Conservation (phyloP, 2,329 filamentous ascomycete species). For the Alternaria arborescens region DNA sequence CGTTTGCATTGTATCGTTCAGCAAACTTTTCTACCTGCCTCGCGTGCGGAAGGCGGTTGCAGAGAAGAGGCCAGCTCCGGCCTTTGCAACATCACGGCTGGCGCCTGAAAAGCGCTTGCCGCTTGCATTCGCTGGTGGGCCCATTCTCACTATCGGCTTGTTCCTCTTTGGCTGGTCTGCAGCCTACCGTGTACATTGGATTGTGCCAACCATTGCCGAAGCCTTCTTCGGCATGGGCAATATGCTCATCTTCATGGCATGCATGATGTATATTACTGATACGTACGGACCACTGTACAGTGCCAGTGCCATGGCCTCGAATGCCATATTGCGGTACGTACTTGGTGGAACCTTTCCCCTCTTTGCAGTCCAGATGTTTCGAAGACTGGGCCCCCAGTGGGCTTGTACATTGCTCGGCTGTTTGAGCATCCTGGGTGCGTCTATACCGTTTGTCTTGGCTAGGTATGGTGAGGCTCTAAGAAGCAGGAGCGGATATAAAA, state of each 20-base stretch:
- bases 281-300: constrained; percentile 63
- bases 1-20: constrained; percentile 6
- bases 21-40: constrained; percentile 10
- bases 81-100: constrained; percentile 20
- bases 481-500: constrained; percentile 21
- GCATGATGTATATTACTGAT: constrained; percentile 20
- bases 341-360: constrained; percentile 67
- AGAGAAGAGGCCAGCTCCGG: constrained; percentile 4
- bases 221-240: constrained; percentile 13
- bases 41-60: constrained; percentile 4
- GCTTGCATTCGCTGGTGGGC: constrained; percentile 46
- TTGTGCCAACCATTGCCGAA: constrained; percentile 47
- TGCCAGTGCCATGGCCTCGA: constrained; percentile 68
- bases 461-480: constrained; percentile 24
- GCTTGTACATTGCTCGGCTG: constrained; percentile 20
- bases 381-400: constrained; percentile 16
- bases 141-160: constrained; percentile 43
- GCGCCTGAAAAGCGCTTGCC: constrained; percentile 47
- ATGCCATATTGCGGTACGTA: constrained; percentile 64
- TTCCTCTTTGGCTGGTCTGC: constrained; percentile 55
- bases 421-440: constrained; percentile 14
- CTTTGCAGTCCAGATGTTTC: constrained; percentile 63
- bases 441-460: constrained; percentile 24
- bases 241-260: constrained; percentile 17
- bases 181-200: constrained; percentile 48